phyloP scores from a whole-genome alignment of 129 eudicot genomes.

The Scalesia atractyloides region DNA sequence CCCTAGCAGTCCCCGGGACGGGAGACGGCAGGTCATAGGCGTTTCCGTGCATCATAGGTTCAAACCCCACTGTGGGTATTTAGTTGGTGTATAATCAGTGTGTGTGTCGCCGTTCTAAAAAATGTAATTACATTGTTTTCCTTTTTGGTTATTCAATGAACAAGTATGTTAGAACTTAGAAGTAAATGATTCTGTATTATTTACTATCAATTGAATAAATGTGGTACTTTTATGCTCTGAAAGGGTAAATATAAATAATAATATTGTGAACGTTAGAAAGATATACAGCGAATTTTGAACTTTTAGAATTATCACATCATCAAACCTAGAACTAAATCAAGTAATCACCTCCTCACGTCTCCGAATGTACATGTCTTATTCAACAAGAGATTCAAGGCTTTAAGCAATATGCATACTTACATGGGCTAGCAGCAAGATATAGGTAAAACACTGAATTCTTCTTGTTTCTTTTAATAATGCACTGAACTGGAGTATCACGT shows the following conservation, averaged over 20 bases:
- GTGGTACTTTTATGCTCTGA: not conserved
- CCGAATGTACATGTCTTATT: not conserved
- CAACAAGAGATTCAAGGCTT: not conserved
- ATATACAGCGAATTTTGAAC: not conserved
- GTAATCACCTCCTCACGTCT: constrained; percentile 2
- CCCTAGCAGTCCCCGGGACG: no score
- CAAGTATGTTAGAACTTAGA: not conserved
- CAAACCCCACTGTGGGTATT: no score
- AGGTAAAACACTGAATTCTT: constrained; percentile 65
- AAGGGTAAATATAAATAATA: not conserved
- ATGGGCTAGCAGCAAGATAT: constrained; percentile 68
- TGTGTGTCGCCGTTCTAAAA: no score
- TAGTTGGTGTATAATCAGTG: no score
- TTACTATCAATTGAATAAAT: not conserved
- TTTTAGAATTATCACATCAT: not conserved
- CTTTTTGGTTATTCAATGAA: not conserved
- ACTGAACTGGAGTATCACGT: constrained; percentile 64
- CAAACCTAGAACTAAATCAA: not conserved
- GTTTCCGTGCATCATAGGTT: no score
- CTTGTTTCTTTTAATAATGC: constrained; percentile 82
- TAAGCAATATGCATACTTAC: constrained; percentile 42
- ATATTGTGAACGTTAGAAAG: not conserved
- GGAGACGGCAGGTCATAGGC: no score
- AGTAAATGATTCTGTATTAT: not conserved
- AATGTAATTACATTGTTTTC: not conserved